Percentiles rank a stretch among this genome's conserved stretches.
These are phyloP conservation scores for Chenopodium formosanum DNA, from an alignment of 148 eudicot genomes.

Conservation along the genomic window DNA sequence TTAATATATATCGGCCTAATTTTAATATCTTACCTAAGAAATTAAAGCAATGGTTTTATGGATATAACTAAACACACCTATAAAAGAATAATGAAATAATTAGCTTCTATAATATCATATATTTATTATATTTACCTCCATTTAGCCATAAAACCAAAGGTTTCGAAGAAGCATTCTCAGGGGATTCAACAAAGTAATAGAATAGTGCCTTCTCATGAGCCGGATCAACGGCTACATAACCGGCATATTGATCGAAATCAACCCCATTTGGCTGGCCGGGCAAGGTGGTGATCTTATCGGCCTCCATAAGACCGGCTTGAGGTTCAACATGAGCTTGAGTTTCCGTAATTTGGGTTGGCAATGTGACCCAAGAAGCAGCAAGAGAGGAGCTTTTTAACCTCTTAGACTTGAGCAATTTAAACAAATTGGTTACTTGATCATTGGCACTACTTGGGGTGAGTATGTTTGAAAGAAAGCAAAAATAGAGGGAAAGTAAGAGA, in stretches of 20 bases:
- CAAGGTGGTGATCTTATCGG: constrained; percentile 33
- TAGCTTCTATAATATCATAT: no score
- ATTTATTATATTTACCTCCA: constrained; percentile 27
- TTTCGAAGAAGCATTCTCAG: constrained; percentile 29
- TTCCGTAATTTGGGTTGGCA: constrained; percentile 5
- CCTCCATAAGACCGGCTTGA: constrained; percentile 38
- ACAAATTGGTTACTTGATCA: constrained; percentile 29
- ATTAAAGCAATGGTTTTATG: neutral
- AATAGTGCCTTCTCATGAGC: constrained; percentile 22
- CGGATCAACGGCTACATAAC: constrained; percentile 37
- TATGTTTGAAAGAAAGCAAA: constrained; percentile 16
- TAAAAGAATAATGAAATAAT: neutral
- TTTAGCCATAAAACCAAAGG: constrained; percentile 42
- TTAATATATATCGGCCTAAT: no score
- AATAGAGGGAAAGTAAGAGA: neutral
- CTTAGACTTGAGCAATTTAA: constrained; percentile 34
- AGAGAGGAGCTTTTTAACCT: constrained; percentile 26
- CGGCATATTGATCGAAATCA: constrained; percentile 35
- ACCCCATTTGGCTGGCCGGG: constrained; percentile 35
- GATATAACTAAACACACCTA: no score
- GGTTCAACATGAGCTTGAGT: constrained; percentile 16
- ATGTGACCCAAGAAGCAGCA: constrained; percentile 25
- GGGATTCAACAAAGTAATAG: constrained; percentile 39
- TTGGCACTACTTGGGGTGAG: constrained; percentile 22
- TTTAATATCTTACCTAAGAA: neutral